Base-by-base conservation (phyloP, 2,329 filamentous ascomycete species). In the Exophiala sp. region DNA sequence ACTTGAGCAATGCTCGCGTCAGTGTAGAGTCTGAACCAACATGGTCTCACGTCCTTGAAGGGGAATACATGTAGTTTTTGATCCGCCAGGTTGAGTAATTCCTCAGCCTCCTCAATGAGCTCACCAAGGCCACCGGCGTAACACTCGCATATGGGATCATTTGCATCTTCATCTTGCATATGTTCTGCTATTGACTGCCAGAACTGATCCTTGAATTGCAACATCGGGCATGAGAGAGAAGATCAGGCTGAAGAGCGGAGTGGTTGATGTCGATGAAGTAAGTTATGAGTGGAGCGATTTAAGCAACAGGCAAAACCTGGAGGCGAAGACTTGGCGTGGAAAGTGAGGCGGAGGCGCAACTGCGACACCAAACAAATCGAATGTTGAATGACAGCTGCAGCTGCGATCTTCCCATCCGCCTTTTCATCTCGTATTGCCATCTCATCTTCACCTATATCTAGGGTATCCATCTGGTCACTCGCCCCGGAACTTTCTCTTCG, bases 1-100 rank as follows among this genome's bases (percentile, higher is more conserved):
- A 68, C 77, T 57, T 75, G 72, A 59, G 75, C 70, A 35, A 85
- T 65, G 50, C 75, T 78, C 21, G 79, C 78, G 59, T 85, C 82
- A 1, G 77, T 79, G 62, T 82, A 83, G 32, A 84, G 65, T 36
- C 81, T 71, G 47, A 78, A 70, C 82, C 82, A 85, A 60, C 78
- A 79, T 2, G 61, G 64, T 40, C 78, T 75, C 29, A 85, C 81
- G 55, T 81, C 71, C 49, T 76, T 77, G 63, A 79, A 84, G 1
- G 79, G 80, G 44, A 79, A 82, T 6, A 78, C 72, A 62, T 79
- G 76, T 45, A 85, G 63, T 54, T 80, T 77, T 40, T 74, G 66
- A 52, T 82, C 73, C 0, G 81, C 79, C 20, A 82, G 66, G 21
- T 68, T 60, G 29, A 80, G 63, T 3, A 75, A 75, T 29, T 73